Evolutionary conservation across 2,329 filamentous ascomycete genomes (phyloP).

Genomic region (Colletotrichum sublineola): DNA sequence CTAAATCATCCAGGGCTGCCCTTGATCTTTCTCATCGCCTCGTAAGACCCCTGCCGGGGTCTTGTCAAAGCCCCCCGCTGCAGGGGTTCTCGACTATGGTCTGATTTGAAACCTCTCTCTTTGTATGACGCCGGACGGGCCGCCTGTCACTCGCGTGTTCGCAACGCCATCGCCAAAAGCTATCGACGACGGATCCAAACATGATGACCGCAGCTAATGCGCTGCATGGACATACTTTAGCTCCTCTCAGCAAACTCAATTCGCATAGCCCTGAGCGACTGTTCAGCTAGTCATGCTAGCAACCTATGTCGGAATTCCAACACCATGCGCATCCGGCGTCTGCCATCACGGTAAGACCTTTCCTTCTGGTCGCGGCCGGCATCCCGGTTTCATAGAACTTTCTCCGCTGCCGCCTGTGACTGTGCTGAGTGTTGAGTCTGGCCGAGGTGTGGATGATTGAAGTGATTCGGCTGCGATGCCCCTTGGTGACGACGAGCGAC

Average conservation of each 20-base stretch:
- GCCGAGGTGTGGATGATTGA: not conserved
- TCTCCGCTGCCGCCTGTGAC: not conserved
- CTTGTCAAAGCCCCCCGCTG: not conserved
- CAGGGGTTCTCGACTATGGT: not conserved
- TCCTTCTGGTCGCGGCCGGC: not conserved
- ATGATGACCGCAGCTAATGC: constrained; percentile 22
- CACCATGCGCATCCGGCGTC: not conserved
- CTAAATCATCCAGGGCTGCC: constrained; percentile 5
- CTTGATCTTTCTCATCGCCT: not conserved
- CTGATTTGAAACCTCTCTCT: not conserved
- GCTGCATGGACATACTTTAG: not conserved
- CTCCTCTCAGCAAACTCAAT: constrained; percentile 1
- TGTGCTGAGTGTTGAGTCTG: not conserved
- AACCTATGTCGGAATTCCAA: not conserved
- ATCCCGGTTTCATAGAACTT: not conserved
- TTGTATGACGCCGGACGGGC: not conserved
- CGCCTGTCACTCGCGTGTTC: not conserved
- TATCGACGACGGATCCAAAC: constrained; percentile 3
- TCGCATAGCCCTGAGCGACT: constrained; percentile 3
- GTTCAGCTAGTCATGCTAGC: not conserved
- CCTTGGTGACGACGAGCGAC: not conserved
- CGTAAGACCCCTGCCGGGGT: constrained; percentile 3
- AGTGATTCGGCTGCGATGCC: not conserved
- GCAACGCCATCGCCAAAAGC: not conserved
- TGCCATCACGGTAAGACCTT: not conserved